Conservation (phyloP, 1,139 yeast genomes). For the Candida mesenterica region DNA sequence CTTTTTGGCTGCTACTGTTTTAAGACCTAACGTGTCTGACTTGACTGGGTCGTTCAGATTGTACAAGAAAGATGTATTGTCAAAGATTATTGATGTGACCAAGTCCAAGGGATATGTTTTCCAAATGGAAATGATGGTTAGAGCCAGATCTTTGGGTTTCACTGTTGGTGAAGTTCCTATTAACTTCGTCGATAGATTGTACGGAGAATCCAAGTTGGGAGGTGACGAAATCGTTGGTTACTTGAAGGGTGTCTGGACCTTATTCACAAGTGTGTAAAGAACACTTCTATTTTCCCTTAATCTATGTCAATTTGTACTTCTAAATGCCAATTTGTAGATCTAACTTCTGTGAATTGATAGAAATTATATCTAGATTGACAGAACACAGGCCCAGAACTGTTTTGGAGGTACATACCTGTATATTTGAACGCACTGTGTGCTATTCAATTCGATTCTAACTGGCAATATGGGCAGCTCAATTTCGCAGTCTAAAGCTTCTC, state of each 20-base stretch:
- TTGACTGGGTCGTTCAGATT: constrained; percentile 78
- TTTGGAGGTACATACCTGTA: no score
- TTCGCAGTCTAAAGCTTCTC: no score
- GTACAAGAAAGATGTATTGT: constrained; percentile 68
- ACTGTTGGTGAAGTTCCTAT: constrained; percentile 80
- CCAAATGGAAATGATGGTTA: constrained; percentile 90
- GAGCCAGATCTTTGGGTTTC: constrained; percentile 71
- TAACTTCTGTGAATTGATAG: no score
- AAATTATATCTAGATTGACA: no score
- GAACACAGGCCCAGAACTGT: neutral
- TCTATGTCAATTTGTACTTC: neutral
- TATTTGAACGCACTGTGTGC: no score
- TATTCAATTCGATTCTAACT: no score
- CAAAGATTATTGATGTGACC: constrained; percentile 66
- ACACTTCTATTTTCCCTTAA: no score
- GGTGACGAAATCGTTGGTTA: constrained; percentile 82
- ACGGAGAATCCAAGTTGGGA: constrained; percentile 79
- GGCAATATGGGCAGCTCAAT: no score
- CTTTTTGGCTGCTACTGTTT: constrained; percentile 68
- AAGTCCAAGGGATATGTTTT: constrained; percentile 80
- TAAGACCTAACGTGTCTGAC: constrained; percentile 74
- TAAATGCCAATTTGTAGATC: neutral
- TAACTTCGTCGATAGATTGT: constrained; percentile 74
- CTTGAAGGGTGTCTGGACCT: constrained; percentile 71
- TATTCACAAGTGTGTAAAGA: constrained; percentile 58